A percentile compares a stretch with the other conserved stretches of the same genome.
Evolutionary conservation across 2,329 filamentous ascomycete genomes (phyloP).

Genomic region (Cercospora zeae-maydis): DNA sequence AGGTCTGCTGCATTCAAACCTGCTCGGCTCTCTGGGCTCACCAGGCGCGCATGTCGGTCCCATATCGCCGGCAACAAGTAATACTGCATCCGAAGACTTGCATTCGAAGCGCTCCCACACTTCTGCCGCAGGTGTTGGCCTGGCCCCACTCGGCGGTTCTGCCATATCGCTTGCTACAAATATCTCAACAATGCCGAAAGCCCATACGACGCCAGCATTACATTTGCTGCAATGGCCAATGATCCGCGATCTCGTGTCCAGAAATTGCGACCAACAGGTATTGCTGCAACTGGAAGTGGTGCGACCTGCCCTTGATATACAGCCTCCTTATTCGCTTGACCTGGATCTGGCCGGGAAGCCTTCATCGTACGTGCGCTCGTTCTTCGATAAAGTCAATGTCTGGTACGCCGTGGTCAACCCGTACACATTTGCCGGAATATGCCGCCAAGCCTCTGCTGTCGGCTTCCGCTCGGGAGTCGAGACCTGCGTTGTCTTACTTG

Average conservation of each 20-base stretch:
- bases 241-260: slow-evolving; percentile 71
- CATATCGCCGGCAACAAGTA: slow-evolving; percentile 48
- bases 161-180: slow-evolving; percentile 67
- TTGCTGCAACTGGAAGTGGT: slow-evolving; percentile 77
- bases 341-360: slow-evolving; percentile 19
- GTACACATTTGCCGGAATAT: slow-evolving; percentile 73
- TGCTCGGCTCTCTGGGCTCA: slow-evolving; percentile 41
- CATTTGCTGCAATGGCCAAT: slow-evolving; percentile 77
- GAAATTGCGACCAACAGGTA: slow-evolving; percentile 77
- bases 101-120: slow-evolving; percentile 37
- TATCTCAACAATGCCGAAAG: slow-evolving; percentile 82
- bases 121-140: slow-evolving; percentile 36
- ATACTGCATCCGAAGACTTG: slow-evolving; percentile 41
- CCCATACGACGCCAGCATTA: slow-evolving; percentile 75
- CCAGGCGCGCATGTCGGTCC: slow-evolving; percentile 17
- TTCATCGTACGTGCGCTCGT: slow-evolving; percentile 74
- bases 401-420: slow-evolving; percentile 86
- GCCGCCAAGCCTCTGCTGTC: slow-evolving; percentile 69
- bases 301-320: slow-evolving; percentile 65
- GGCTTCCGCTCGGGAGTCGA: slow-evolving; percentile 75
- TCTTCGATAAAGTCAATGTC: slow-evolving; percentile 75
- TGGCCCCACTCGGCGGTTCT: slow-evolving; percentile 53
- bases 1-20: slow-evolving; percentile 68
- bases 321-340: slow-evolving; percentile 46
- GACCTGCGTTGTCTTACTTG: slow-evolving; percentile 76